phyloP scores from a whole-genome alignment of 1,284 basidiomycete genomes.

The Cutaneotrichosporon daszewskae region DNA sequence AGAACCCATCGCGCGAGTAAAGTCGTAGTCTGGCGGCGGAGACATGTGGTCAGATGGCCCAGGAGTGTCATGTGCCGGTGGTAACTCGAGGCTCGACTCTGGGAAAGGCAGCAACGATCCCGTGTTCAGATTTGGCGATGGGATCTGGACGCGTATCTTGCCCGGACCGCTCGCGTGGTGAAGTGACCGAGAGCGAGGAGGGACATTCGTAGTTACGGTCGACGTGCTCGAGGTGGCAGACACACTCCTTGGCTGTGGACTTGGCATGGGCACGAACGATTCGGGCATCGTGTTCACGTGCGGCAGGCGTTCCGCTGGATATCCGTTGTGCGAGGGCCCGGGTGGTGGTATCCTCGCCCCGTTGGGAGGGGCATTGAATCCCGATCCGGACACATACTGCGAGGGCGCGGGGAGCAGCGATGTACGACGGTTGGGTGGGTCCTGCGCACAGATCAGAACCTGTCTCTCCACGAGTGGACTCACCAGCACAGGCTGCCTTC shows the following conservation, averaged over 20 bases:
- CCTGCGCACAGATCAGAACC: slow-evolving; percentile 4
- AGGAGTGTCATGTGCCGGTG: too few species aligned
- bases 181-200: slow-evolving; percentile 13
- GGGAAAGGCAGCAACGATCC: slow-evolving; percentile 8
- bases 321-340: slow-evolving; percentile 4
- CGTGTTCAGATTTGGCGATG: slow-evolving; percentile 6
- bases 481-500: too few species aligned
- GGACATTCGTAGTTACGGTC: slow-evolving; percentile 4
- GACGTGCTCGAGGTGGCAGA: slow-evolving; percentile 7
- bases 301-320: slow-evolving; percentile 1
- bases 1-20: slow-evolving; percentile 15
- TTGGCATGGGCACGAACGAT: not conserved
- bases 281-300: too few species aligned
- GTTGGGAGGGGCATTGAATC: not conserved
- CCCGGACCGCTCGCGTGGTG: slow-evolving; percentile 5
- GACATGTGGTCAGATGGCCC: too few species aligned
- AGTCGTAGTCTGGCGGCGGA: slow-evolving; percentile 25
- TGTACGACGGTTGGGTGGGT: not conserved
- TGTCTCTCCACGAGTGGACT: not conserved
- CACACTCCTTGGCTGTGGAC: slow-evolving; percentile 9
- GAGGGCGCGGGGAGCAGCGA: slow-evolving; percentile 2
- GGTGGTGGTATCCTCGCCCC: not conserved
- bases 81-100: too few species aligned
- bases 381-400: not conserved
- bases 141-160: slow-evolving; percentile 13